Conservation (phyloP, 139 green algal genomes). For the Chlorella sorokiniana region DNA sequence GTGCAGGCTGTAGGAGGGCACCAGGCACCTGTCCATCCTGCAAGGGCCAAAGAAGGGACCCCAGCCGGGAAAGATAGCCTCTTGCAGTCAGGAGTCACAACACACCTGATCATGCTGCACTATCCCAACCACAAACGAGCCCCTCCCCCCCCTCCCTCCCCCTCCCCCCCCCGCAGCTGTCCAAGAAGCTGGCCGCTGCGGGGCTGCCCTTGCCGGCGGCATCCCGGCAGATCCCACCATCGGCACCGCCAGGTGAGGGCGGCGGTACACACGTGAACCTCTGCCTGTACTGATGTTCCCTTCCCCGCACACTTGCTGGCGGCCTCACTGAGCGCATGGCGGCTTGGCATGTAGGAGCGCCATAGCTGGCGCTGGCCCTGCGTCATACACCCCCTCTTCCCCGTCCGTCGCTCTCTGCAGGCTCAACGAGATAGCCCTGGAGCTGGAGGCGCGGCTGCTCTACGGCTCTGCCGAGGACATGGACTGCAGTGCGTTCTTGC, state of each 20-base stretch:
- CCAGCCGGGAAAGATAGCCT: not conserved
- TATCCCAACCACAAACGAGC: not conserved
- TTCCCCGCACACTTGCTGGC: not conserved
- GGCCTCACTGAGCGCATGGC: too few relatives aligned
- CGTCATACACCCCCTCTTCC: not conserved
- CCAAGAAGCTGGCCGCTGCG: slow-evolving; percentile 27
- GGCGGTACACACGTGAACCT: not conserved
- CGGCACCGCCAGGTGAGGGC: slow-evolving; percentile 36
- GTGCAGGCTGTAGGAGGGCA: too few relatives aligned
- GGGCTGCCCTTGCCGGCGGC: slow-evolving; percentile 61
- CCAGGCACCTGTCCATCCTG: too few relatives aligned
- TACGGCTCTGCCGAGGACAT: slow-evolving; percentile 54
- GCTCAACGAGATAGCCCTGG: slow-evolving; percentile 71
- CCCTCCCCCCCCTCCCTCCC: not conserved
- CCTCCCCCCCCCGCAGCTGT: not conserved
- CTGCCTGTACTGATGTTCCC: not conserved
- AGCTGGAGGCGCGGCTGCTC: slow-evolving; percentile 57
- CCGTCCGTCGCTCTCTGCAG: slow-evolving; percentile 33
- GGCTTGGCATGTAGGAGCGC: too few relatives aligned
- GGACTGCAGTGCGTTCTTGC: slow-evolving; percentile 34
- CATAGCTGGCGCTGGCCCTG: too few relatives aligned
- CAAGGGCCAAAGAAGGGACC: too few relatives aligned
- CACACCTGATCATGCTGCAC: not conserved
- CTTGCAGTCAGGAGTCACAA: not conserved
- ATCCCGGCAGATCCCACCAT: slow-evolving; percentile 67